Conservation (phyloP, 2,329 filamentous ascomycete genomes). For the Arthrinium puccinioides region DNA sequence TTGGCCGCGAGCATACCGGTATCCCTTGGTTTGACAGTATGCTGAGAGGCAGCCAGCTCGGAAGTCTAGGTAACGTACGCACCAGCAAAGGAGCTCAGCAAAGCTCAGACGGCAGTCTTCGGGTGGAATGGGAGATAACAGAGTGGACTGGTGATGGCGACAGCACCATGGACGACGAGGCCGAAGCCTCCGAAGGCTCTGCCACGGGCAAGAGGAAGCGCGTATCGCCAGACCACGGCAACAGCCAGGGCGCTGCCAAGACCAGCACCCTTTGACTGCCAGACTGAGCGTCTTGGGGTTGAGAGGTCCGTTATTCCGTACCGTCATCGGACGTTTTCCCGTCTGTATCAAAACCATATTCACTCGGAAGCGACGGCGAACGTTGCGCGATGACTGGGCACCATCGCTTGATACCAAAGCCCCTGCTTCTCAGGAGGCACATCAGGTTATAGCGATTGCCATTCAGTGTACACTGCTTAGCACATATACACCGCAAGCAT, state of each 20-base stretch:
- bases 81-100: slow-evolving; percentile 46
- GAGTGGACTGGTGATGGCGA: slow-evolving; percentile 56
- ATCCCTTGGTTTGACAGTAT: slow-evolving; percentile 83
- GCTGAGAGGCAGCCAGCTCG: slow-evolving; percentile 67
- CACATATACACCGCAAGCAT: too few relatives aligned
- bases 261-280: not conserved
- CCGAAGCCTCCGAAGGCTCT: slow-evolving; percentile 26
- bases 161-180: slow-evolving; percentile 19
- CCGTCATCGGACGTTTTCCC: too few relatives aligned
- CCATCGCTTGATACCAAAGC: too few relatives aligned
- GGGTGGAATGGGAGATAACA: slow-evolving; percentile 76
- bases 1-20: slow-evolving; percentile 56
- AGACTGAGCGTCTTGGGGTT: slow-evolving; percentile 3
- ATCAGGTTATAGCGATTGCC: too few relatives aligned
- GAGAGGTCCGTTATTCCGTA: slow-evolving; percentile 5
- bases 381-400: too few relatives aligned
- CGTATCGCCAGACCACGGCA: slow-evolving; percentile 28
- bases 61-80: slow-evolving; percentile 61
- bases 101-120: slow-evolving; percentile 56
- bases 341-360: too few relatives aligned
- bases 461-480: too few relatives aligned
- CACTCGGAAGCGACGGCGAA: too few relatives aligned
- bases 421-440: too few relatives aligned
- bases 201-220: slow-evolving; percentile 47
- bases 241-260: slow-evolving; percentile 4